Evolutionary conservation across 371 early-diverging fungal species (phyloP).

Genomic region (Lichtheimia hyalospora): DNA sequence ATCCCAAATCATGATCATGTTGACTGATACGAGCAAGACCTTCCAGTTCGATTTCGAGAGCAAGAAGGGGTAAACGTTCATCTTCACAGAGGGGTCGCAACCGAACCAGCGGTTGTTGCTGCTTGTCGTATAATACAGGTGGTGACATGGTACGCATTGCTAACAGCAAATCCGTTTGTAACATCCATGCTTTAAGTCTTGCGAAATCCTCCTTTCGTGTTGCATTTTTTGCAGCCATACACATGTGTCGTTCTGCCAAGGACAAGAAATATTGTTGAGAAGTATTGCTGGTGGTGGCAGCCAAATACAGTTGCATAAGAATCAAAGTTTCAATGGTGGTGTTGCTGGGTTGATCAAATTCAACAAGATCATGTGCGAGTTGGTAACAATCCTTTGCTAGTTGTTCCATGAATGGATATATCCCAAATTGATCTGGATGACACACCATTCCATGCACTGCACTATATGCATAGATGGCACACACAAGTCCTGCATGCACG

Average conservation of each 20-base stretch:
- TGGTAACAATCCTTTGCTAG: constrained; percentile 23
- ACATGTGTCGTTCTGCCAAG: constrained; percentile 22
- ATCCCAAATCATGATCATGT: constrained; percentile 1
- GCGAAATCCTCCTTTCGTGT: constrained; percentile 6
- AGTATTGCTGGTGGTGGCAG: constrained; percentile 6
- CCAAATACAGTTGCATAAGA: constrained; percentile 25
- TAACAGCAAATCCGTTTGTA: constrained; percentile 17
- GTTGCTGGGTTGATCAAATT: constrained; percentile 22
- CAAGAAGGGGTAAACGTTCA: background rate
- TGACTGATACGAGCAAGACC: constrained; percentile 4
- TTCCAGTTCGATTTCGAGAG: constrained; percentile 9
- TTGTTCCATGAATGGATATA: constrained; percentile 21
- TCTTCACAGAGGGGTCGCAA: background rate
- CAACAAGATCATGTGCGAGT: constrained; percentile 23
- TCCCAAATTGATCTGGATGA: constrained; percentile 26
- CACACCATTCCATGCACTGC: constrained; percentile 28
- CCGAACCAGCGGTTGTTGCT: constrained; percentile 5
- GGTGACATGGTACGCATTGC: constrained; percentile 10
- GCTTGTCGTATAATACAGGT: constrained; percentile 10
- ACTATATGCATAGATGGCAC: constrained; percentile 29
- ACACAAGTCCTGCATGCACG: constrained; percentile 15
- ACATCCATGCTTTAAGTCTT: constrained; percentile 20
- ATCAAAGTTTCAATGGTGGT: constrained; percentile 29
- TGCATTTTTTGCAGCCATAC: constrained; percentile 6
- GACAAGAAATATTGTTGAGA: constrained; percentile 17